Percentiles rank a stretch among this genome's conserved stretches.
phyloP scores from a whole-genome alignment of 371 early-diverging fungal genomes.

The Rhizopus microsporus region DNA sequence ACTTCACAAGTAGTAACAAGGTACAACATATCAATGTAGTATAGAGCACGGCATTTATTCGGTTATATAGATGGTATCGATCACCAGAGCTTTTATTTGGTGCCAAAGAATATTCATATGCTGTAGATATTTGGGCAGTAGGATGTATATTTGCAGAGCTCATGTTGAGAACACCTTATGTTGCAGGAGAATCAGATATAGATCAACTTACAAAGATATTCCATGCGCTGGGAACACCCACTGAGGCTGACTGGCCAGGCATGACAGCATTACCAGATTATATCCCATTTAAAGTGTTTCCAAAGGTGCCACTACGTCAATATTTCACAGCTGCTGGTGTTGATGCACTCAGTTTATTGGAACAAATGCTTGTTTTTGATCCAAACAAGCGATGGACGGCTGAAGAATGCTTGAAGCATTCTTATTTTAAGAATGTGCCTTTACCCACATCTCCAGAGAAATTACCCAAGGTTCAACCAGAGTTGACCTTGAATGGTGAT shows the following conservation, averaged over 20 bases:
- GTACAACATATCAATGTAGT: conserved; percentile 33
- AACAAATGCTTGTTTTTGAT: conserved; percentile 90
- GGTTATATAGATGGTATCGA: conserved; percentile 92
- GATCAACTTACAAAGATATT: conserved; percentile 95
- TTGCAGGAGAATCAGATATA: conserved; percentile 95
- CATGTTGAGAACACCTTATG: conserved; percentile 93
- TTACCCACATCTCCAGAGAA: conserved; percentile 82
- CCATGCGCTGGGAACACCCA: conserved; percentile 96
- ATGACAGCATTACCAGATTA: conserved; percentile 76
- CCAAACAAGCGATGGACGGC: conserved; percentile 90
- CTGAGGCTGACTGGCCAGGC: conserved; percentile 95
- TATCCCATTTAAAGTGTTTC: conserved; percentile 62
- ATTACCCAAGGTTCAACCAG: conserved; percentile 60
- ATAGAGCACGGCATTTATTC: background rate
- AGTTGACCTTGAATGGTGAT: background rate
- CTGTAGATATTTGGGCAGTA: conserved; percentile 98
- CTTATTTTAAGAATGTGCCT: conserved; percentile 90
- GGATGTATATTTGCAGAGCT: conserved; percentile 99
- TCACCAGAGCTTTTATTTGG: conserved; percentile 98
- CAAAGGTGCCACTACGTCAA: conserved; percentile 73
- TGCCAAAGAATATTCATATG: conserved; percentile 85
- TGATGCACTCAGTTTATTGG: conserved; percentile 93
- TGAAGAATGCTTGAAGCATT: conserved; percentile 84
- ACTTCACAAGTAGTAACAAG: conserved; percentile 95
- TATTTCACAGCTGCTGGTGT: conserved; percentile 93